Evolutionary conservation across 192 early-diverging fungal species (phyloP).

Genomic region (Radiomyces spectabilis): DNA sequence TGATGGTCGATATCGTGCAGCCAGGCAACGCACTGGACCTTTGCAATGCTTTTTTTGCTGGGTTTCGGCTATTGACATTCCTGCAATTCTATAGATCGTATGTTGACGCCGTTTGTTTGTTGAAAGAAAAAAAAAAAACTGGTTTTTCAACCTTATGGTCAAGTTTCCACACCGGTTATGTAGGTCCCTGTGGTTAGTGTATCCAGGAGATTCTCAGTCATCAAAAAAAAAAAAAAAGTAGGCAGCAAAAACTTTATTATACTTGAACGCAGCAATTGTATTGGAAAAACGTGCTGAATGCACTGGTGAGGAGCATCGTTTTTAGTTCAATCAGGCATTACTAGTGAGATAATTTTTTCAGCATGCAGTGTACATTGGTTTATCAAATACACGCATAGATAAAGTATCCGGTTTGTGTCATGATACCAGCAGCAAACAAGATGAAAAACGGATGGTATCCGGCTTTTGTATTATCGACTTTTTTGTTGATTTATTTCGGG

Average conservation of each 20-base stretch:
- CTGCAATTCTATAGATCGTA: background rate
- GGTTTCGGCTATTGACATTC: background rate
- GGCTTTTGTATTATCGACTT: background rate
- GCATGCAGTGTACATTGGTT: too few species aligned
- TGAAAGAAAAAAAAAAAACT: background rate
- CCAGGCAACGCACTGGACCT: background rate
- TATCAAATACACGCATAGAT: too few species aligned
- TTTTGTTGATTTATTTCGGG: background rate
- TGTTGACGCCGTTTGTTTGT: background rate
- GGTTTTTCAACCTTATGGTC: background rate
- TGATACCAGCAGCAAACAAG: too few species aligned
- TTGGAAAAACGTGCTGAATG: background rate
- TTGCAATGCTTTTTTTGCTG: background rate
- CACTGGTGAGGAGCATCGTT: background rate
- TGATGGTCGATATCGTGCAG: too few species aligned
- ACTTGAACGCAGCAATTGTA: background rate
- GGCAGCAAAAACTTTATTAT: background rate
- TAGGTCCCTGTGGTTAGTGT: too few species aligned
- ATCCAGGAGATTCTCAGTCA: too few species aligned
- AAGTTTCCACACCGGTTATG: too few species aligned
- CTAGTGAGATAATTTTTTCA: too few species aligned
- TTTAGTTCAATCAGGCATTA: background rate
- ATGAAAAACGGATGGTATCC: background rate
- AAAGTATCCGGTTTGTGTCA: too few species aligned
- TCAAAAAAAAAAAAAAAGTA: background rate